Conservation (phyloP, 352 stramenopile genomes). For the Blastocystis sp. region DNA sequence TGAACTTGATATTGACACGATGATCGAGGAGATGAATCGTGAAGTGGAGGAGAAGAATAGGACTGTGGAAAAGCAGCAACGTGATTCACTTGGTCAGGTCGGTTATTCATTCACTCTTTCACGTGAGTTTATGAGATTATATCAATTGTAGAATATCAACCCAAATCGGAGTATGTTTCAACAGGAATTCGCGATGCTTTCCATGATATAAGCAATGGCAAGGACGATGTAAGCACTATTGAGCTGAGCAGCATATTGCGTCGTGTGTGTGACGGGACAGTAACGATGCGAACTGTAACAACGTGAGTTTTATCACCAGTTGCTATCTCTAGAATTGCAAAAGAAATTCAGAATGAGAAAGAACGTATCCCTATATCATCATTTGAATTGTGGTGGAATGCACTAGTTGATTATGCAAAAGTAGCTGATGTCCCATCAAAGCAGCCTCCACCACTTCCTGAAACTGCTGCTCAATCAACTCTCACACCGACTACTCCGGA, state of each 20-base stretch:
- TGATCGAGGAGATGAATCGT: constrained; percentile 38
- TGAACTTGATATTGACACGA: constrained; percentile 32
- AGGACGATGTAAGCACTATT: background rate
- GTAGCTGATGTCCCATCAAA: background rate
- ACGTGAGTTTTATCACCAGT: background rate
- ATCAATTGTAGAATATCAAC: constrained; percentile 8
- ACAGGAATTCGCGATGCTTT: background rate
- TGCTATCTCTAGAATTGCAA: background rate
- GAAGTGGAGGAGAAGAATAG: background rate
- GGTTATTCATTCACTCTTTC: background rate
- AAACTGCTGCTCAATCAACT: background rate
- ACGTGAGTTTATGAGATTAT: background rate
- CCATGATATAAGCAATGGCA: background rate
- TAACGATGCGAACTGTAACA: background rate
- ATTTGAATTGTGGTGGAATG: background rate
- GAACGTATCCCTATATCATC: background rate
- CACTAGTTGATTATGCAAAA: background rate
- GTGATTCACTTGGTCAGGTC: background rate
- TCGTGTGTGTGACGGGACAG: background rate
- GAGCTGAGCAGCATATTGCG: background rate
- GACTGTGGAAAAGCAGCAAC: background rate
- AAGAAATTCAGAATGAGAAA: background rate
- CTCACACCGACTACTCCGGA: background rate
- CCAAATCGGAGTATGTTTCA: background rate
- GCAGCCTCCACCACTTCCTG: background rate